Conservation (phyloP, 306 rosid genomes). For the Neltuma alba region DNA sequence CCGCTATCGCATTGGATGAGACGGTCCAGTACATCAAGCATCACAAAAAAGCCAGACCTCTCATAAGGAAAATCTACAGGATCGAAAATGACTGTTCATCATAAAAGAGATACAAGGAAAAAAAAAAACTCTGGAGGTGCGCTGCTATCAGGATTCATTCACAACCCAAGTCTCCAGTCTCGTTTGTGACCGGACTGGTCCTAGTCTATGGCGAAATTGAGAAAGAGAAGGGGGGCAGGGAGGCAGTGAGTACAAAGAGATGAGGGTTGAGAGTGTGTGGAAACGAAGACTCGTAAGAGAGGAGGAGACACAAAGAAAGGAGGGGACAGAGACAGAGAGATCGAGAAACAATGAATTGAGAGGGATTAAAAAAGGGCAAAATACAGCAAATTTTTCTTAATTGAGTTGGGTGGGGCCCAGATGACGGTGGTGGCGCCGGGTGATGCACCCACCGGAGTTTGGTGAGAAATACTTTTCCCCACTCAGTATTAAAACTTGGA, state of each 20-base stretch:
- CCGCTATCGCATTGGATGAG: slow-evolving; percentile 44
- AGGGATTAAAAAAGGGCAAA: slow-evolving; percentile 22
- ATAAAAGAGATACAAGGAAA: background rate
- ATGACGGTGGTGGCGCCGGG: slow-evolving; percentile 47
- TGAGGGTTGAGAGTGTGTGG: slow-evolving; percentile 31
- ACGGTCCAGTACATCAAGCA: slow-evolving; percentile 33
- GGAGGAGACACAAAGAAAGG: slow-evolving; percentile 54
- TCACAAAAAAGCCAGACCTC: slow-evolving; percentile 43
- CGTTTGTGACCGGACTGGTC: slow-evolving; percentile 55
- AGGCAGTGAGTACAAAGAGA: slow-evolving; percentile 6
- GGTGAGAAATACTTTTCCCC: slow-evolving; percentile 15
- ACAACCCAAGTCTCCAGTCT: slow-evolving; percentile 48
- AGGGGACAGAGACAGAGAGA: slow-evolving; percentile 35
- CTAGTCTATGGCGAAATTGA: slow-evolving; percentile 41
- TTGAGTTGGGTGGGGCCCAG: slow-evolving; percentile 59
- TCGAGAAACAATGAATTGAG: slow-evolving; percentile 37
- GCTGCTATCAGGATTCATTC: slow-evolving; percentile 39
- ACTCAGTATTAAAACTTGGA: background rate
- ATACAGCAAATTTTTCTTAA: background rate
- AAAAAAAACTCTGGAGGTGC: background rate
- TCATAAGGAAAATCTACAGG: slow-evolving; percentile 22
- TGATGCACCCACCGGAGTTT: slow-evolving; percentile 47
- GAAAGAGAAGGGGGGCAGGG: slow-evolving; percentile 32
- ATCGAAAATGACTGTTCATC: slow-evolving; percentile 31
- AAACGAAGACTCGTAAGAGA: slow-evolving; percentile 73